Evolutionary conservation across 768 basidiomycete species (phyloP), one percentile per base, ranked within the genome.

Genomic region (Multifurca ochricompacta): DNA sequence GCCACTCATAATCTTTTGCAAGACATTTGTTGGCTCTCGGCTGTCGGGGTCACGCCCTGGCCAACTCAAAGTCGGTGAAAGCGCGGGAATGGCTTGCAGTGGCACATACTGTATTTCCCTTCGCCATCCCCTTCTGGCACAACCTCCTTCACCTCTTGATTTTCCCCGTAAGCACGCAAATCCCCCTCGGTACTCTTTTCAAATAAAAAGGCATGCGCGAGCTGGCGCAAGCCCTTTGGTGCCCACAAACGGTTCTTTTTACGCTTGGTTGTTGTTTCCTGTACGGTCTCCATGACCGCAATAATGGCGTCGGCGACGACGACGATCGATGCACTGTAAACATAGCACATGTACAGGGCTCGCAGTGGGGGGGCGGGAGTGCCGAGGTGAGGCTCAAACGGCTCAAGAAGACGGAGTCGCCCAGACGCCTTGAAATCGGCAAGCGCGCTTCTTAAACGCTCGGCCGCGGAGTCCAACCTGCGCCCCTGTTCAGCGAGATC

Each of bases 321-420:
- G 18, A 75, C 60, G 19, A 81, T 63, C 58, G 72, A 74, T 42
- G 75, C 66, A 16, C 73, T 70, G 58, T 79, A 78, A 23, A 78
- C 76, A 63, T 77, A 76, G 44, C 77, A 69, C 28, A 76, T 54
- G 63, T 77, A 77, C 10, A 83, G 70, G n/a, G 72, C 67, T 18
- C 71, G 66, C 35, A 71, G 64, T 8, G 73, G 72, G 10, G 59
- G 16, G 70, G 2, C 23, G 6, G 27, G 21, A 14, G 48, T 39
- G n/a, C 32, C 67, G 47, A 80, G 68, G 32, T 73, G 61, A 1
- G 65, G 54, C 39, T 65, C 58, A 63, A 75, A 81, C 0, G 79
- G 78, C 44, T 70, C 69, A 9, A 77, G 59, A 11, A 81, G 50
- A 39, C 63, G 58, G 34, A 69, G 60, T 8, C 77, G 71, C 16